These are phyloP conservation scores for Tricholomella constricta DNA, from an alignment of 768 basidiomycete species.

Conservation along the genomic window DNA sequence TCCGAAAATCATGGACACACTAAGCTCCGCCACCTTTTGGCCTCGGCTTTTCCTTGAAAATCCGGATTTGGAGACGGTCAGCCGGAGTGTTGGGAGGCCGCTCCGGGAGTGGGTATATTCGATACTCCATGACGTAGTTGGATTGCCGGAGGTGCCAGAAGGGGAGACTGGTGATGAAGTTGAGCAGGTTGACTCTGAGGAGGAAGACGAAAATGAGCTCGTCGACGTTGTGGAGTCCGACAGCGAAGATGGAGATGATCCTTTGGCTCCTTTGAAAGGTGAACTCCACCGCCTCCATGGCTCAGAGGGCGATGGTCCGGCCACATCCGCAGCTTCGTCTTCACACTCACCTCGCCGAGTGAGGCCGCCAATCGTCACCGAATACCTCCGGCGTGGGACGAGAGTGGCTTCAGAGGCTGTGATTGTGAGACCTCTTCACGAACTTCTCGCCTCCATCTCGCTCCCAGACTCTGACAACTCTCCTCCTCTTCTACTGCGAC, in stretches of 20 bases:
- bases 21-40: constrained; percentile 70
- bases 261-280: constrained; percentile 68
- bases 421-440: constrained; percentile 47
- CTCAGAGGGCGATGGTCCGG: constrained; percentile 35
- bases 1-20: constrained; percentile 57
- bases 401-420: constrained; percentile 63
- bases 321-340: constrained; percentile 32
- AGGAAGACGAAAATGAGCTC: constrained; percentile 52
- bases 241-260: constrained; percentile 50
- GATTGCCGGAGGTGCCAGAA: constrained; percentile 44
- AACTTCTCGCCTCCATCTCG: constrained; percentile 46
- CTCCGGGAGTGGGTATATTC: constrained; percentile 70
- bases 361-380: constrained; percentile 37
- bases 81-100: constrained; percentile 60
- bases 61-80: constrained; percentile 71
- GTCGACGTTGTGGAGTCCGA: constrained; percentile 70
- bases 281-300: constrained; percentile 60
- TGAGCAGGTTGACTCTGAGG: constrained; percentile 33
- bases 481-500: constrained; percentile 50
- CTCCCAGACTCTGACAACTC: constrained; percentile 32
- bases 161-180: constrained; percentile 16
- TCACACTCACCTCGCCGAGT: constrained; percentile 33
- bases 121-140: constrained; percentile 66
- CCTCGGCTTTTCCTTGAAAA: constrained; percentile 74
- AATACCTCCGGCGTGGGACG: constrained; percentile 72